Percentiles rank a stretch among this genome's conserved stretches.
phyloP scores from a whole-genome alignment of 768 basidiomycete genomes.

The Leucocoprinus leucothites region DNA sequence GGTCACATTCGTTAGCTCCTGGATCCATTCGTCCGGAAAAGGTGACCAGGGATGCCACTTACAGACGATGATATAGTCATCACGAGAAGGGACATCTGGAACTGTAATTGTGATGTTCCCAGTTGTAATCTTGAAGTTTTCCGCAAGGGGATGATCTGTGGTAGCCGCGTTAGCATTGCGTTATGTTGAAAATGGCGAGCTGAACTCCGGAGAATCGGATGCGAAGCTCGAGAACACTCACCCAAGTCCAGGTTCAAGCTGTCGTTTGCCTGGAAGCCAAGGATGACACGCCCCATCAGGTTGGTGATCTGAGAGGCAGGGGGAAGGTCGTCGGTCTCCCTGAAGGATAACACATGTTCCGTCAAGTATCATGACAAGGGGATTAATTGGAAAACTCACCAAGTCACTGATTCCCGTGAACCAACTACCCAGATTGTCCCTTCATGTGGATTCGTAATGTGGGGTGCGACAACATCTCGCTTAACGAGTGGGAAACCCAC shows the following conservation, averaged over 20 bases:
- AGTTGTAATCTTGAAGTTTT: constrained; percentile 46
- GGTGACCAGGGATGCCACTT: constrained; percentile 28
- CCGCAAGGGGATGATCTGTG: constrained; percentile 56
- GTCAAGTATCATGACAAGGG: neutral
- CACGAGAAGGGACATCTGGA: constrained; percentile 39
- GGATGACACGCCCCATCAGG: constrained; percentile 43
- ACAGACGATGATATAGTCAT: constrained; percentile 63
- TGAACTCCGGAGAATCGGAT: no score
- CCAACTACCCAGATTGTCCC: constrained; percentile 51
- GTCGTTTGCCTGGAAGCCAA: constrained; percentile 44
- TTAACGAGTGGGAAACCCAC: constrained; percentile 33
- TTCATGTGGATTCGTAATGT: constrained; percentile 44
- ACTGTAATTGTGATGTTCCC: constrained; percentile 51
- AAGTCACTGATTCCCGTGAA: constrained; percentile 43
- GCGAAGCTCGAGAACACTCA: constrained; percentile 32
- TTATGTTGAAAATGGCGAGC: no score
- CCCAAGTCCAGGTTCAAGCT: constrained; percentile 55
- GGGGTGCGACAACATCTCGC: constrained; percentile 48
- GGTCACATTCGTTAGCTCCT: neutral
- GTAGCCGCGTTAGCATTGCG: no score
- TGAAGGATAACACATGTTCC: constrained; percentile 17
- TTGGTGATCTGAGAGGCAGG: constrained; percentile 45
- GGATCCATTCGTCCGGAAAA: constrained; percentile 3
- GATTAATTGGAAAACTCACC: constrained; percentile 33
- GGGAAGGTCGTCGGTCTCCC: constrained; percentile 50